Evolutionary conservation across 805 yeast genomes (phyloP).

Genomic region (Schwanniomyces occidentalis): DNA sequence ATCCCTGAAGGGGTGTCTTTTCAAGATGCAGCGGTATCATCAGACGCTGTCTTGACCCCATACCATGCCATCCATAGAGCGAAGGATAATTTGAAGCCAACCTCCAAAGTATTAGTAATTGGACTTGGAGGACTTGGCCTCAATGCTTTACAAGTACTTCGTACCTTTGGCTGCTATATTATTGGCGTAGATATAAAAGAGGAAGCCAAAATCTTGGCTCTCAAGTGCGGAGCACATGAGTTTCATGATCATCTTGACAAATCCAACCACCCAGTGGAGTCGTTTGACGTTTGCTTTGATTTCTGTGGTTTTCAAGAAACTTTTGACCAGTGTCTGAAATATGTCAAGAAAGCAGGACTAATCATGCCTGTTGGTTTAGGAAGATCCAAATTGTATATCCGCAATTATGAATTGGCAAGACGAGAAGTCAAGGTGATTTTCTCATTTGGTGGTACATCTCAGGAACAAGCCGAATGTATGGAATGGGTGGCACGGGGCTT

Average conservation of each 20-base stretch:
- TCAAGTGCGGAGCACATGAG: slow-evolving; percentile 41
- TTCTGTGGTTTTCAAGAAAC: slow-evolving; percentile 38
- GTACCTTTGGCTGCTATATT: slow-evolving; percentile 30
- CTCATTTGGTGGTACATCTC: slow-evolving; percentile 46
- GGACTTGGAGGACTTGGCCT: slow-evolving; percentile 46
- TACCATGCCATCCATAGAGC: slow-evolving; percentile 42
- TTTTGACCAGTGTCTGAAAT: slow-evolving; percentile 26
- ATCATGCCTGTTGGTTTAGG: slow-evolving; percentile 48
- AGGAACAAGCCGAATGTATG: slow-evolving; percentile 44
- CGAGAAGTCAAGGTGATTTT: slow-evolving; percentile 42
- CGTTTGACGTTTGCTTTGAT: slow-evolving; percentile 42
- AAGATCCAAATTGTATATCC: slow-evolving; percentile 25
- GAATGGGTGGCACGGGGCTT: slow-evolving; percentile 41
- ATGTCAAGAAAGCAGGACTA: slow-evolving; percentile 35
- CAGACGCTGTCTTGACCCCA: slow-evolving; percentile 45
- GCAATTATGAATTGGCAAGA: slow-evolving; percentile 37
- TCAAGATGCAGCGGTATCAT: slow-evolving; percentile 41
- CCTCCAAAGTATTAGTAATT: slow-evolving; percentile 36
- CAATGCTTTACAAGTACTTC: slow-evolving; percentile 43
- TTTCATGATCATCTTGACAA: slow-evolving; percentile 32
- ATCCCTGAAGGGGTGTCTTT: slow-evolving; percentile 41
- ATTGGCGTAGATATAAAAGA: slow-evolving; percentile 35
- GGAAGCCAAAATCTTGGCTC: slow-evolving; percentile 26
- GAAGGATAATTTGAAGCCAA: slow-evolving; percentile 24
- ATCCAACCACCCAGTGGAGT: slow-evolving; percentile 25